phyloP scores from a whole-genome alignment of 768 basidiomycete species.

The Rhodotorula sphaerocarpa region DNA sequence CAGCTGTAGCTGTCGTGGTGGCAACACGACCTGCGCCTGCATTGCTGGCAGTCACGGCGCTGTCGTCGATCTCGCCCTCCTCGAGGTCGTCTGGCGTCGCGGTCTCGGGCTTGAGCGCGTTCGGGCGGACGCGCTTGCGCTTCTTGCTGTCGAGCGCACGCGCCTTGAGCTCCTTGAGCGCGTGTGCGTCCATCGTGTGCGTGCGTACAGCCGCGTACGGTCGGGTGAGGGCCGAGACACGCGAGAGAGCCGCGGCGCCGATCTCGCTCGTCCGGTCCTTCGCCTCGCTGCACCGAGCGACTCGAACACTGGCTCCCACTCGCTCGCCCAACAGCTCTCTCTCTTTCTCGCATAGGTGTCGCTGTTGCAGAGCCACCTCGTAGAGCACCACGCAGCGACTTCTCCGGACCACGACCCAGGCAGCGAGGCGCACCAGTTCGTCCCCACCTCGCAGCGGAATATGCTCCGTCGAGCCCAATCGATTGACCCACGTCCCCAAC shows the following conservation, averaged over 20 bases:
- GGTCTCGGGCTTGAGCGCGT: not conserved
- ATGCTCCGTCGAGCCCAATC: not conserved
- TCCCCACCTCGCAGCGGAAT: too few species aligned
- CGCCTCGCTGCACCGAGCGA: not conserved
- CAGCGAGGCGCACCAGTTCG: slow-evolving; percentile 18
- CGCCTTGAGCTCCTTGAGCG: not conserved
- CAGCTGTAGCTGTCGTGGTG: too few species aligned
- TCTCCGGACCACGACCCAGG: too few species aligned
- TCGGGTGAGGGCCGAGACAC: too few species aligned
- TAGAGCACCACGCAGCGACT: too few species aligned
- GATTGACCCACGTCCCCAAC: too few species aligned
- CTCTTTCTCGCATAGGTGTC: not conserved
- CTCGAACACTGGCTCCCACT: not conserved
- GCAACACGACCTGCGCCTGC: too few species aligned
- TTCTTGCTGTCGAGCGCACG: slow-evolving; percentile 13
- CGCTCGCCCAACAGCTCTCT: not conserved
- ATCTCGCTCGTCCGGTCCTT: too few species aligned
- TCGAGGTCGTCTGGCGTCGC: not conserved
- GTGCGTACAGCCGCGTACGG: too few species aligned
- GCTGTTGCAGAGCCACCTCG: slow-evolving; percentile 7
- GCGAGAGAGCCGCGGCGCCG: too few species aligned
- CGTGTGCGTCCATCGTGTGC: too few species aligned
- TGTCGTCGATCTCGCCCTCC: slow-evolving; percentile 30
- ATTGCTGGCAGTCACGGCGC: too few species aligned
- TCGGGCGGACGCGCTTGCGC: slow-evolving; percentile 9